These are phyloP conservation scores for Xylariaceae sp. DNA, from an alignment of 2,329 filamentous ascomycete genomes.

Conservation along the genomic window DNA sequence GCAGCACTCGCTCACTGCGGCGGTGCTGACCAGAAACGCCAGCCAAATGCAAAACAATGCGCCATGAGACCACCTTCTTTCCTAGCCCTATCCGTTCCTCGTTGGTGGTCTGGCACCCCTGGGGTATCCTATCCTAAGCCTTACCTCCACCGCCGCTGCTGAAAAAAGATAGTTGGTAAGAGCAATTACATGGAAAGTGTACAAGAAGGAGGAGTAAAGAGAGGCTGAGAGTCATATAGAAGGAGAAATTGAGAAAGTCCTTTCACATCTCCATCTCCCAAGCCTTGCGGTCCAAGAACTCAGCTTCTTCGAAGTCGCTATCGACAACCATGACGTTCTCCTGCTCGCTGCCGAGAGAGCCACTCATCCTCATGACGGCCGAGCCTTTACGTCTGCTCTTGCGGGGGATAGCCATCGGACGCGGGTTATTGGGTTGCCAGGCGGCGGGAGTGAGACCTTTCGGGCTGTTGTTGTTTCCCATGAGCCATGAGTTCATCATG, in stretches of 20 bases:
- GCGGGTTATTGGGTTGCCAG: constrained; percentile 34
- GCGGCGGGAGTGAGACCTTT: constrained; percentile 36
- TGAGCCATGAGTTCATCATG: constrained; percentile 23
- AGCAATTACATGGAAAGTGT: too few relatives aligned
- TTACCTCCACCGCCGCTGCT: too few relatives aligned
- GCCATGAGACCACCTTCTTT: too few relatives aligned
- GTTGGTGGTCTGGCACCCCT: too few relatives aligned
- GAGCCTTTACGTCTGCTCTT: constrained; percentile 20
- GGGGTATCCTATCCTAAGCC: too few relatives aligned
- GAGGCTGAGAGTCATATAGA: too few relatives aligned
- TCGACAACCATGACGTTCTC: constrained; percentile 43
- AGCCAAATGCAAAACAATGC: too few relatives aligned
- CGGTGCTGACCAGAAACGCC: too few relatives aligned
- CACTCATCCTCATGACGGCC: constrained; percentile 19
- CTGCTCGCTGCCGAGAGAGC: constrained; percentile 33
- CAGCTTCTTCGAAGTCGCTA: constrained; percentile 65
- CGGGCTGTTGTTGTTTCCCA: constrained; percentile 40
- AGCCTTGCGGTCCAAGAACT: constrained; percentile 51
- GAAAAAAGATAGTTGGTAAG: too few relatives aligned
- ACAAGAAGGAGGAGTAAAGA: background rate
- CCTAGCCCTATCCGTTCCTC: too few relatives aligned
- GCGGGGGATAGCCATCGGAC: constrained; percentile 48
- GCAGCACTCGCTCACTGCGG: too few relatives aligned
- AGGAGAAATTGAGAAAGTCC: too few relatives aligned
- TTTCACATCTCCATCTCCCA: constrained; percentile 44